phyloP scores from a whole-genome alignment of 306 rosid genomes.

The Dalbergia cultrata region DNA sequence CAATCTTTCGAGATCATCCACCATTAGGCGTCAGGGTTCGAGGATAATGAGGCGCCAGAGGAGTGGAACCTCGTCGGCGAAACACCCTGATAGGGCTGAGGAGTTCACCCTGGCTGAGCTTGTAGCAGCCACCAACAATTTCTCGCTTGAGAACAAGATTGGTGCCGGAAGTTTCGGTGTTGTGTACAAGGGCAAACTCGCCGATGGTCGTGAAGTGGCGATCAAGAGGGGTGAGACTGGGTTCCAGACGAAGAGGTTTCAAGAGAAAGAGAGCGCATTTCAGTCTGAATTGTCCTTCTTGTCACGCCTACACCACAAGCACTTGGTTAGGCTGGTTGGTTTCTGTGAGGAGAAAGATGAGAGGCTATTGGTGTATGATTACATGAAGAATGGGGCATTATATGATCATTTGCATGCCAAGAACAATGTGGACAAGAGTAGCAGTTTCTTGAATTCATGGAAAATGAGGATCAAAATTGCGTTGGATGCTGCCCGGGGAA shows the following conservation, averaged over 20 bases:
- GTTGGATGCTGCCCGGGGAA: constrained; percentile 84
- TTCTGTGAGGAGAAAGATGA: constrained; percentile 88
- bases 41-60: constrained; percentile 89
- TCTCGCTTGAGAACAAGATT: constrained; percentile 71
- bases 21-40: constrained; percentile 76
- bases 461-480: constrained; percentile 89
- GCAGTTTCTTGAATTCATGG: constrained; percentile 78
- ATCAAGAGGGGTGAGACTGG: constrained; percentile 77
- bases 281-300: constrained; percentile 87
- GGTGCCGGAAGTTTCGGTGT: constrained; percentile 96
- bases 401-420: constrained; percentile 78
- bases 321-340: constrained; percentile 88
- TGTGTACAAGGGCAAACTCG: constrained; percentile 77
- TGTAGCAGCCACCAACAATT: constrained; percentile 67
- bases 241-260: constrained; percentile 64
- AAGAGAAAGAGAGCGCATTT: constrained; percentile 93
- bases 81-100: constrained; percentile 80
- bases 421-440: constrained; percentile 67
- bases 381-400: constrained; percentile 91
- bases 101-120: constrained; percentile 82
- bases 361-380: constrained; percentile 85
- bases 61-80: constrained; percentile 89
- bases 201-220: constrained; percentile 85
- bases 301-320: constrained; percentile 92
- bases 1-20: constrained; percentile 65